Evolutionary conservation across 768 basidiomycete species (phyloP).

Genomic region (Lentinula boryana): DNA sequence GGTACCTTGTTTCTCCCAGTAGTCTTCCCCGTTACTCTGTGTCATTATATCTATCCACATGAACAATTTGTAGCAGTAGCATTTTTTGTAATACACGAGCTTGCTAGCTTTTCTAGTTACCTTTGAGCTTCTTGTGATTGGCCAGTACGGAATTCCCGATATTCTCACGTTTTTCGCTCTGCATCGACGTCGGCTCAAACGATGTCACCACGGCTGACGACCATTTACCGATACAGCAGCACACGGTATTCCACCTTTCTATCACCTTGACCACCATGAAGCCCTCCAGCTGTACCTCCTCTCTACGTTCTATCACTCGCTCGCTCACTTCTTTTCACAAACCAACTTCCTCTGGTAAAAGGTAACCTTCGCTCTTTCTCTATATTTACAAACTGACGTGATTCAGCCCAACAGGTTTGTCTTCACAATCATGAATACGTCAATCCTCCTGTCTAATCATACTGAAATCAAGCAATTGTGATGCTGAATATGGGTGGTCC

Average conservation of each 20-base stretch:
- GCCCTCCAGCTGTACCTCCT: background rate
- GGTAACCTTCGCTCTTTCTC: conserved; percentile 25
- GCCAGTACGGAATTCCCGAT: background rate
- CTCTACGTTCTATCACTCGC: conserved; percentile 25
- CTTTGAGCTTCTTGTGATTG: background rate
- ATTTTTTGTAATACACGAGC: background rate
- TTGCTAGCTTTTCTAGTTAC: background rate
- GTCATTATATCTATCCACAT: background rate
- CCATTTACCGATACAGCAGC: background rate
- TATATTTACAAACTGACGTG: conserved; percentile 4
- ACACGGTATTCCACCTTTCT: background rate
- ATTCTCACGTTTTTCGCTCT: background rate
- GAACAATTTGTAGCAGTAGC: background rate
- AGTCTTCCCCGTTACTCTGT: background rate
- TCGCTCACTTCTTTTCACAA: conserved; percentile 41
- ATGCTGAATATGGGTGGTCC: conserved; percentile 99
- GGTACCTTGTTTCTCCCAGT: background rate
- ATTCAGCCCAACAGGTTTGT: conserved; percentile 56
- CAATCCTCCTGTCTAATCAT: conserved; percentile 6
- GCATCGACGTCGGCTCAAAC: background rate
- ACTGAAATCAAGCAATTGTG: conserved; percentile 57
- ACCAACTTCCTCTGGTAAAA: conserved; percentile 33
- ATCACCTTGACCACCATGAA: background rate
- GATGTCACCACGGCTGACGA: background rate
- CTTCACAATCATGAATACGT: background rate